These are phyloP conservation scores for Colletotrichum lini DNA, from an alignment of 2,329 filamentous ascomycete genomes.

Conservation along the genomic window DNA sequence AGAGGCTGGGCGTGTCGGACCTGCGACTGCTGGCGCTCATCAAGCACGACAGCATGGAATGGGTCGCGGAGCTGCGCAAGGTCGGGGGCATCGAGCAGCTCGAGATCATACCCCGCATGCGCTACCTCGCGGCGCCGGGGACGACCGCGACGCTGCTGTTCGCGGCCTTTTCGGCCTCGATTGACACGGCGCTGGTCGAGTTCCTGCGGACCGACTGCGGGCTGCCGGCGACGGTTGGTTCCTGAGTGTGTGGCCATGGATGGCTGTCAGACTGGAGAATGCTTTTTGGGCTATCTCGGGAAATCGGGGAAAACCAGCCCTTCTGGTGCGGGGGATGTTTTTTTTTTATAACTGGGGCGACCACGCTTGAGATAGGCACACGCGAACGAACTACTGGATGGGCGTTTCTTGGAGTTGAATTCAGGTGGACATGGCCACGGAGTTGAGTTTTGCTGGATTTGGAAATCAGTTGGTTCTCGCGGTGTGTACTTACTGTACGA, in stretches of 20 bases:
- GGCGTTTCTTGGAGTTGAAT: conserved; percentile 23
- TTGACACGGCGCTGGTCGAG: conserved; percentile 69
- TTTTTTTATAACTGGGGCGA: not conserved
- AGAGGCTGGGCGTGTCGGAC: conserved; percentile 60
- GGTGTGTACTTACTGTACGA: no score
- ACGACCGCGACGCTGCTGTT: conserved; percentile 70
- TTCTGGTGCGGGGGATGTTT: conserved; percentile 21
- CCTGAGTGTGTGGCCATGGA: not conserved
- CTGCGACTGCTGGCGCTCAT: conserved; percentile 61
- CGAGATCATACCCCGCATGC: conserved; percentile 67
- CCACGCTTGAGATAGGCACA: conserved; percentile 9
- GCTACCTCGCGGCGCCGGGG: conserved; percentile 66
- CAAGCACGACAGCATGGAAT: conserved; percentile 67
- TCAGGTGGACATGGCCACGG: not conserved
- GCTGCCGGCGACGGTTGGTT: conserved; percentile 25
- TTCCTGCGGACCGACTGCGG: conserved; percentile 57
- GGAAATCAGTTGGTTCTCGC: not conserved
- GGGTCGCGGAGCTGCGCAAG: conserved; percentile 68
- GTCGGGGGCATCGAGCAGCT: conserved; percentile 65
- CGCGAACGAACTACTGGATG: conserved; percentile 20
- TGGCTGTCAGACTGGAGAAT: not conserved
- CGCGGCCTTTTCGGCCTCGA: conserved; percentile 72
- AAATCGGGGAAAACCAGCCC: conserved; percentile 21
- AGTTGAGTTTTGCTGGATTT: not conserved
- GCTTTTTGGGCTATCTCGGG: conserved; percentile 22